Percentiles rank a stretch among this genome's conserved stretches.
These are phyloP conservation scores for Psidium friedrichsthalianum DNA, from an alignment of 345 rosid genomes.

Conservation along the genomic window DNA sequence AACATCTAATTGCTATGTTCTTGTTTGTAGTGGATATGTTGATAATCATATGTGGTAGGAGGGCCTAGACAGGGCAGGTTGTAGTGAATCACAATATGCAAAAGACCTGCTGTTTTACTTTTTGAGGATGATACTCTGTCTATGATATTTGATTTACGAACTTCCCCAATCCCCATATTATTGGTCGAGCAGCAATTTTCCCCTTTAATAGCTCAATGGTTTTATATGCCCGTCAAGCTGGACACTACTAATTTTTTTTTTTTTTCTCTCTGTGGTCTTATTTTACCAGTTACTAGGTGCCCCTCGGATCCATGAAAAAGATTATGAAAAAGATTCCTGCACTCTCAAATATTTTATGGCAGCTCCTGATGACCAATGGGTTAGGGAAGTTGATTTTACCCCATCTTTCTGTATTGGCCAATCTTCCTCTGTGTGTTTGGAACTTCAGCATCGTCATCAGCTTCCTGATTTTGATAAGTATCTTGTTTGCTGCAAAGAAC, in stretches of 20 bases:
- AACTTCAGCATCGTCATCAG: slow-evolving; percentile 12
- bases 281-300: slow-evolving; percentile 18
- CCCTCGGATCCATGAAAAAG: slow-evolving; percentile 17
- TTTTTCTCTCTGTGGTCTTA: neutral
- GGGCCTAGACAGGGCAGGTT: neutral
- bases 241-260: neutral
- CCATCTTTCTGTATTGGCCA: slow-evolving; percentile 34
- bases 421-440: slow-evolving; percentile 39
- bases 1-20: neutral
- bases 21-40: neutral
- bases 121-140: neutral
- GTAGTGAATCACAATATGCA: neutral
- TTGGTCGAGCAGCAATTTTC: neutral
- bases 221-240: neutral
- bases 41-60: neutral
- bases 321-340: slow-evolving; percentile 1
- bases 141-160: neutral
- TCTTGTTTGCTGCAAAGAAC: slow-evolving; percentile 20
- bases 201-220: neutral
- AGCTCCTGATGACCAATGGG: slow-evolving; percentile 32
- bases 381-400: slow-evolving; percentile 36
- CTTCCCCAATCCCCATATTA: neutral
- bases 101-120: neutral
- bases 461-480: slow-evolving; percentile 23
- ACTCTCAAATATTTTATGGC: slow-evolving; percentile 10